phyloP scores from a whole-genome alignment of 371 early-diverging fungal species.

The Saksenaea oblongispora region DNA sequence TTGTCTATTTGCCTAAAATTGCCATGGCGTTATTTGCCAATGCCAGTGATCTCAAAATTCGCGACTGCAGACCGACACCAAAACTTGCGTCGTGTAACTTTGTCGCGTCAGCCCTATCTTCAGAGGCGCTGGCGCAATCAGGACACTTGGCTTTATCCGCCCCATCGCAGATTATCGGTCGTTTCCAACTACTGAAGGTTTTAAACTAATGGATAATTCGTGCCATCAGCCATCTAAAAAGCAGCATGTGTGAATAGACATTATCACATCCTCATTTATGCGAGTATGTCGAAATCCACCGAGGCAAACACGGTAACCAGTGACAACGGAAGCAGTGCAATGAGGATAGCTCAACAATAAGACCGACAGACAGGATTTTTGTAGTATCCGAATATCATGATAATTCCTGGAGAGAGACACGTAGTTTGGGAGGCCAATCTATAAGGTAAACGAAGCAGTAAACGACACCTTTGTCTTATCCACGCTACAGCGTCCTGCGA shows the following conservation, averaged over 20 bases:
- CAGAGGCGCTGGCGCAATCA: constrained; percentile 44
- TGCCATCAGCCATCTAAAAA: neutral
- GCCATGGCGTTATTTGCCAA: constrained; percentile 46
- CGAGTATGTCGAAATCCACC: constrained; percentile 61
- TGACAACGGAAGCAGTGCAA: neutral
- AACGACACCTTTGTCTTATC: neutral
- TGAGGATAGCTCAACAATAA: neutral
- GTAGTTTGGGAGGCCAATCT: constrained; percentile 16
- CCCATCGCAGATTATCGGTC: constrained; percentile 61
- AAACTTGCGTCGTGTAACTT: constrained; percentile 45
- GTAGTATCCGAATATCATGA: constrained; percentile 60
- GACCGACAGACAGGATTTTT: constrained; percentile 55
- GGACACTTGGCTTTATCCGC: constrained; percentile 54
- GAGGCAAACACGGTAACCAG: constrained; percentile 61
- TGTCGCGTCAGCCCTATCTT: constrained; percentile 42
- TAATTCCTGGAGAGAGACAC: constrained; percentile 34
- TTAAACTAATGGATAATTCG: neutral
- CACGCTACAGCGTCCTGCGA: constrained; percentile 27
- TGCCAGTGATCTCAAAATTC: constrained; percentile 28
- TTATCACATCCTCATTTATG: constrained; percentile 59
- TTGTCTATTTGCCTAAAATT: no score
- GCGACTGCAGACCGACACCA: constrained; percentile 20
- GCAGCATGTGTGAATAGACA: constrained; percentile 28
- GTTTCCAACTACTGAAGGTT: constrained; percentile 61
- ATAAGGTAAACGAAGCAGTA: neutral